Percentiles rank a stretch among this genome's conserved stretches.
phyloP scores from a whole-genome alignment of 176 grass and related monocot genomes.

The Aegilops tauschii region DNA sequence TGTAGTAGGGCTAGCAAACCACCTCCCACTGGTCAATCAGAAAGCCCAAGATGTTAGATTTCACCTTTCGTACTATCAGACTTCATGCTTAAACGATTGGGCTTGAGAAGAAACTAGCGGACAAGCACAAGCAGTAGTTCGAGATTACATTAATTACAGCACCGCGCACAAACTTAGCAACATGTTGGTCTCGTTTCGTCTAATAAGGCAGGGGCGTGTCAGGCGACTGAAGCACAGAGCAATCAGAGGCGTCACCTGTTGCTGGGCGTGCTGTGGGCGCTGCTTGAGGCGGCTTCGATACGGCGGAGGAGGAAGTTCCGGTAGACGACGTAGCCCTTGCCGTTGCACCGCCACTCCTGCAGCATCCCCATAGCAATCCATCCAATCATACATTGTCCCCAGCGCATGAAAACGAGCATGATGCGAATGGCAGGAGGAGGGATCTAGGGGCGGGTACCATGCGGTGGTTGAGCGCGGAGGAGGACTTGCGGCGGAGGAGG shows the following conservation, averaged over 20 bases:
- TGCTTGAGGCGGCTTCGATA: conserved; percentile 35
- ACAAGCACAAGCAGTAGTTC: background rate
- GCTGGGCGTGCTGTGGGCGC: conserved; percentile 73
- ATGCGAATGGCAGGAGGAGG: background rate
- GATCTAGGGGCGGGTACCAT: conserved; percentile 46
- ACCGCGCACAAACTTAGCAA: background rate
- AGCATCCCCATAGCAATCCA: background rate
- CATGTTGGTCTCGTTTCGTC: conserved; percentile 17
- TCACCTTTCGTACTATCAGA: background rate
- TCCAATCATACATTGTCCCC: background rate
- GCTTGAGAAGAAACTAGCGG: background rate
- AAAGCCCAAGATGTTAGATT: conserved; percentile 30
- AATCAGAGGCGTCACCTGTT: conserved; percentile 56
- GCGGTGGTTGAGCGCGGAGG: conserved; percentile 48
- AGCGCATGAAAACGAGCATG: background rate
- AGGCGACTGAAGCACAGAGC: background rate
- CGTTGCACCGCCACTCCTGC: conserved; percentile 95
- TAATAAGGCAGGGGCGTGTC: background rate
- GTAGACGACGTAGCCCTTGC: conserved; percentile 73
- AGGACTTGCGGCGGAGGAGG: conserved; percentile 67
- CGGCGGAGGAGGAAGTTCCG: conserved; percentile 73
- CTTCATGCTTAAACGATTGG: conserved; percentile 4
- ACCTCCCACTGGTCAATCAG: conserved; percentile 57
- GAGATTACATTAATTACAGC: conserved; percentile 3
- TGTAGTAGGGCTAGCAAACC: conserved; percentile 51